phyloP scores from a whole-genome alignment of 345 rosid species.

The Erucastrum elatum region DNA sequence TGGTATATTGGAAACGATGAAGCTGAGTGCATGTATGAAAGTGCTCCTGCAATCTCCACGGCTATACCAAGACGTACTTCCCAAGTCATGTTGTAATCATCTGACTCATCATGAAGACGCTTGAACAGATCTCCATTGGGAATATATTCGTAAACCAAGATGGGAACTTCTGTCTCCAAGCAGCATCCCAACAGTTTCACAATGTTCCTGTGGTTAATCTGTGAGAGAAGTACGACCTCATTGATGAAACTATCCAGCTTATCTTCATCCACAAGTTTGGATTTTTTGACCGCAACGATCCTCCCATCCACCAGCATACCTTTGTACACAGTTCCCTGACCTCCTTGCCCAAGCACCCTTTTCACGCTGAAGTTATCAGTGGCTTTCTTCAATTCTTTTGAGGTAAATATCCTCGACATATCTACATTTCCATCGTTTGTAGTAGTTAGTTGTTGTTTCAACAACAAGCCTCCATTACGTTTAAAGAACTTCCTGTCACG shows the following conservation, averaged over 20 bases:
- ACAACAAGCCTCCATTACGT: constrained; percentile 32
- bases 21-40: constrained; percentile 33
- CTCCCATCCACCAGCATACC: constrained; percentile 29
- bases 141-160: constrained; percentile 33
- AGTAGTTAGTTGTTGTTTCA: constrained; percentile 16
- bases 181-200: constrained; percentile 39
- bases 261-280: constrained; percentile 26
- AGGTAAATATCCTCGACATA: constrained; percentile 20
- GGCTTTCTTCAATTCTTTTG: constrained; percentile 24
- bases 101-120: constrained; percentile 13
- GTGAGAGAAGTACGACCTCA: constrained; percentile 24
- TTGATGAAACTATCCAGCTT: constrained; percentile 24
- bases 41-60: constrained; percentile 12
- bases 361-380: constrained; percentile 26
- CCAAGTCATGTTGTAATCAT: constrained; percentile 24
- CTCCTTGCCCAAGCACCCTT: constrained; percentile 33
- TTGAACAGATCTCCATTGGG: constrained; percentile 31
- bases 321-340: constrained; percentile 38
- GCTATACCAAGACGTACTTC: constrained; percentile 33
- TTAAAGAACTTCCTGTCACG: constrained; percentile 14
- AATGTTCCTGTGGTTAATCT: constrained; percentile 29
- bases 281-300: constrained; percentile 27
- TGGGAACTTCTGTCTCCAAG: constrained; percentile 30
- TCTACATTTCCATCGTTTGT: background rate
- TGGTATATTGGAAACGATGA: constrained; percentile 30